Base-by-base conservation (phyloP, 257 asterid species). In the Fraxinus anomala region DNA sequence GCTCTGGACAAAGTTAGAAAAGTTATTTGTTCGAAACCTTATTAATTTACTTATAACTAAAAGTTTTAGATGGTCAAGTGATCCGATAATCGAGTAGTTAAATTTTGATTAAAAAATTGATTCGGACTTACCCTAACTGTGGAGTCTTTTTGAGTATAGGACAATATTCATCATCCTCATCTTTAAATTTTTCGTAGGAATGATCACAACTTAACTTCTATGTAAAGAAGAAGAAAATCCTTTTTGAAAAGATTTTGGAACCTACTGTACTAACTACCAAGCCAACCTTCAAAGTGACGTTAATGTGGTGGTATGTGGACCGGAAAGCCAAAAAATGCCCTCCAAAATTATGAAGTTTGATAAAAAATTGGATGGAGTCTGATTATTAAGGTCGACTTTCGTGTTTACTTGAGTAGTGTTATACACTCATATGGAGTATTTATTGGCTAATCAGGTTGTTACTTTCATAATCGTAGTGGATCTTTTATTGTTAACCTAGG, bases 211-310 rank as follows among this genome's bases (percentile, higher is more conserved):
- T 76, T 80, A 78, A 76, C 89, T 86, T 86, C 36, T 81, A 86
- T 86, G 86, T 81, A 70, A 90, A 87, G 95, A 79, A 65, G 82
- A 87, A 86, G 87, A 80, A 82, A 84, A 65, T 36, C 79, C 77
- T 79, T 79, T 75, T 82, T 59, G 70, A 28, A 81, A 79, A 81
- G 81, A 31, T 74, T 68, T 51, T 75, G 80, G 23, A 68, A n/a
- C 24, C 54, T 70, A 74, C 70, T 42, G 74, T 68, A 28, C 70
- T 28, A 77, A 73, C 80, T 75, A 24, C 47, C 77, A 68, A 82
- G 80, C 90, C 76, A 79, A 75, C 83, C 96, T 90, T 89, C 91
- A 56, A 90, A 85, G 91, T 81, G 75, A 87, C 70, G 86, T 82
- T 59, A 73, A 24, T 73, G 73, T 39, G 54, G 47, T 10, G 26